Evolutionary conservation across 805 yeast genomes (phyloP).

Genomic region (Lachancea waltii): DNA sequence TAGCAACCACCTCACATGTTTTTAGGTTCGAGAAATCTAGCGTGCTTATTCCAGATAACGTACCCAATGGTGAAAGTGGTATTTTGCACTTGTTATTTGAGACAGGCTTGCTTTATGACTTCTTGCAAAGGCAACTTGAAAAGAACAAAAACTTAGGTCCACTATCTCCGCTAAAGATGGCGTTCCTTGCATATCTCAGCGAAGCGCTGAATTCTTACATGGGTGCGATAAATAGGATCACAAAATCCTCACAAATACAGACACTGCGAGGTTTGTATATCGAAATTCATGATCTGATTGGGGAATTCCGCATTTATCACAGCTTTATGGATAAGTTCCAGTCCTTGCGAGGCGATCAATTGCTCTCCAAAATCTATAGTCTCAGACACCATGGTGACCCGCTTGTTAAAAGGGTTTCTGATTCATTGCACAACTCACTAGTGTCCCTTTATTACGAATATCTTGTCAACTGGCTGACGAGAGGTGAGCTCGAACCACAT

Average conservation of each 20-base stretch:
- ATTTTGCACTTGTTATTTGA: constrained; percentile 55
- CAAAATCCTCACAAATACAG: constrained; percentile 32
- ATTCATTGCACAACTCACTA: constrained; percentile 39
- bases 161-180: constrained; percentile 52
- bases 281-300: constrained; percentile 44
- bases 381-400: constrained; percentile 60
- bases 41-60: constrained; percentile 42
- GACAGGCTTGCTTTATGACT: constrained; percentile 60
- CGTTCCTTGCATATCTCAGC: constrained; percentile 47
- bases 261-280: constrained; percentile 28
- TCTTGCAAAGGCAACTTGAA: constrained; percentile 34
- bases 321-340: constrained; percentile 36
- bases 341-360: constrained; percentile 39
- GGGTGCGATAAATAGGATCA: constrained; percentile 38
- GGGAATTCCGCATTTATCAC: constrained; percentile 52
- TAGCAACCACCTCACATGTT: constrained; percentile 57
- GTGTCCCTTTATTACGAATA: constrained; percentile 55
- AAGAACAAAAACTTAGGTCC: constrained; percentile 23
- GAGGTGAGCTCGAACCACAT: constrained; percentile 54
- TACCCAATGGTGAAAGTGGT: constrained; percentile 53
- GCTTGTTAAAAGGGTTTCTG: constrained; percentile 39
- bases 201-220: constrained; percentile 39
- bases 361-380: constrained; percentile 46
- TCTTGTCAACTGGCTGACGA: constrained; percentile 58
- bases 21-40: constrained; percentile 39